A percentile compares a stretch with the other conserved stretches of the same genome.
Evolutionary conservation across 208 protist species (phyloP).

Genomic region (Trypanosoma caninum): DNA sequence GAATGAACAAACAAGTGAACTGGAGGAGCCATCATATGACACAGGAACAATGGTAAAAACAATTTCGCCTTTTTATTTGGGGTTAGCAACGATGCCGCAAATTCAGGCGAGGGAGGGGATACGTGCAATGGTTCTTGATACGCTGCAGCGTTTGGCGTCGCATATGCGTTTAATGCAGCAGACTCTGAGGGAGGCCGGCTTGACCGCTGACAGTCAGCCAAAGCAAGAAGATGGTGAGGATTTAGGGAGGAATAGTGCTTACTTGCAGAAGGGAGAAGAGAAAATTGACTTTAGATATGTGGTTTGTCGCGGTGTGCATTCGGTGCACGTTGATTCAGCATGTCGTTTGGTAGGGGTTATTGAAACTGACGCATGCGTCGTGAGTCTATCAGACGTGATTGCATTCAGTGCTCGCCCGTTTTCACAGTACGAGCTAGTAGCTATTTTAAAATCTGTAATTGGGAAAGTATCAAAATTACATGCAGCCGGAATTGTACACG

Average conservation of each 20-base stretch:
- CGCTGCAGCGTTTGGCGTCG: slow-evolving; percentile 13
- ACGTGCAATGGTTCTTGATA: slow-evolving; percentile 2
- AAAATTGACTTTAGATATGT: neutral
- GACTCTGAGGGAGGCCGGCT: slow-evolving; percentile 2
- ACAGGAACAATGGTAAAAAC: slow-evolving; percentile 18
- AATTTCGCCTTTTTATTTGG: slow-evolving; percentile 13
- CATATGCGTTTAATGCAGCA: slow-evolving; percentile 16
- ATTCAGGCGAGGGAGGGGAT: neutral
- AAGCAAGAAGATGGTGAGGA: neutral
- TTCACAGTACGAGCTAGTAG: slow-evolving; percentile 32
- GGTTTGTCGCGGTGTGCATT: slow-evolving; percentile 46
- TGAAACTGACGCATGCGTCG: slow-evolving; percentile 47
- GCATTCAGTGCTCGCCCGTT: slow-evolving; percentile 35
- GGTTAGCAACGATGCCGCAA: neutral
- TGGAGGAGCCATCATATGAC: neutral
- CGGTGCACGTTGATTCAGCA: slow-evolving; percentile 52
- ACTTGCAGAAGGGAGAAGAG: neutral
- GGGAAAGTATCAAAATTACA: slow-evolving; percentile 49
- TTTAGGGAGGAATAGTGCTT: neutral
- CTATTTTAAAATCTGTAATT: slow-evolving; percentile 51
- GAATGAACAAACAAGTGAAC: neutral
- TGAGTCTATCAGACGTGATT: slow-evolving; percentile 63
- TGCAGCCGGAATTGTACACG: slow-evolving; percentile 57
- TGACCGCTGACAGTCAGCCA: neutral
- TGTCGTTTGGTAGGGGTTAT: slow-evolving; percentile 63